Evolutionary conservation across 257 asterid genomes (phyloP), one percentile per base, ranked within the genome.

Genomic region (Lantana camara): DNA sequence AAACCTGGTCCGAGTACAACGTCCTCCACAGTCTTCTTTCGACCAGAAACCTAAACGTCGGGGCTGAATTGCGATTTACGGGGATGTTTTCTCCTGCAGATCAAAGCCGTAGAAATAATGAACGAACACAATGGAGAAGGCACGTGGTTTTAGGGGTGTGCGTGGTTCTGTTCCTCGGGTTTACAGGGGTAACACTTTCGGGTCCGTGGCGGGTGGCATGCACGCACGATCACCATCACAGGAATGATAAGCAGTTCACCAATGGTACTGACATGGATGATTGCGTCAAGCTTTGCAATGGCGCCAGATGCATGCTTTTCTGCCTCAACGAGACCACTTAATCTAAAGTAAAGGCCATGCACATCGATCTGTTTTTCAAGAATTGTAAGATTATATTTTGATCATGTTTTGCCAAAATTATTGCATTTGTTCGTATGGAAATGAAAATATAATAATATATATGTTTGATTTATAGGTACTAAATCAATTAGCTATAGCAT

Each of bases 141-240:
- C 46, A 65, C 49, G 23, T 17, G 17, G 50, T 37, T 35, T 22
- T 69, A 15, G 10, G 1, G 3, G 50, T 44, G 13, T 56, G 72
- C 65, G 42, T 74, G 70, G 30, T 7, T 64, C 23, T 74, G 51
- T 60, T 74, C 5, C 1, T 59, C 2, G 59, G 45, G 1, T 74
- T 74, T 53, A 42, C 66, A 35, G 72, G 21, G 7, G 68, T 64
- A 0, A 69, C 60, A 12, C 19, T 74, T 2, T 16, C 47, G 13
- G 79, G 79, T 1, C 56, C 75, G 0, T 69, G 75, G 79, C 17
- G 45, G 1, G 41, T 74, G 13, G 9, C 41, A 44, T 74, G 79
- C 69, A 74, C 23, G 48, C 70, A 60, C 40, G 72, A 63, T 70
- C 45, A 32, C 21, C 40, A 27, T n/a, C n/a, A n/a, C 55, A 44